Evolutionary conservation across 129 eudicot genomes (phyloP), one percentile per base, ranked within the genome.

Genomic region (Silybum marianum): DNA sequence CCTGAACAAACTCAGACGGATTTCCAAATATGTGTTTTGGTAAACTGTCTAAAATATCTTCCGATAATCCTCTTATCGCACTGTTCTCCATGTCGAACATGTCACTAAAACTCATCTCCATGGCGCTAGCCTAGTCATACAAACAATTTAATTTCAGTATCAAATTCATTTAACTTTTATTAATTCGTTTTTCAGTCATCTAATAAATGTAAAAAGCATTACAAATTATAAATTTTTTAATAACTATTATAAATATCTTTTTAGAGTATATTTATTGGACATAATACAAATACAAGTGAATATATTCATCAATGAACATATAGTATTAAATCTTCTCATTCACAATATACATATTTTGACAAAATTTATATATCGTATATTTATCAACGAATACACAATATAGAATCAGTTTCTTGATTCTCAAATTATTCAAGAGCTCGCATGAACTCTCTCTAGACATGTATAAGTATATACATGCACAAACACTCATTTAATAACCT

Each of bases 31-130:
- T 69, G 70, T 66, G 78, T 19, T 32, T 82, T 28, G 95, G 93
- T 75, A 93, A 58, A n/a, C 81, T 83, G 12, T 84, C 68, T 60
- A 93, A 75, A 69, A 51, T 54, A 9, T 89, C 90, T 51, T 80
- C 86, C 6, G 91, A 83, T 83, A 93, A 82, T 38, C 97, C 97
- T 48, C 72, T 89, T 60, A 70, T 34, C 66, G 30, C 76, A n/a
- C 42, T 81, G 67, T 68, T 89, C 12, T 87, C 92, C 19, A 86
- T 76, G 80, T 93, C 93, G 2, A 91, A 86, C 62, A 87, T 84
- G 75, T 89, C 90, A 2, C 42, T 79, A 28, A 88, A 84, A 77
- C 81, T 84, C 62, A 89, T 78, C 25, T 93, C 97, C 69, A 70
- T 75, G 6, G 83, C 79, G 71, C 83, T 89, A 16, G 85, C 75